phyloP scores from a whole-genome alignment of 2,329 filamentous ascomycete genomes.

The Monosporascus sp. region DNA sequence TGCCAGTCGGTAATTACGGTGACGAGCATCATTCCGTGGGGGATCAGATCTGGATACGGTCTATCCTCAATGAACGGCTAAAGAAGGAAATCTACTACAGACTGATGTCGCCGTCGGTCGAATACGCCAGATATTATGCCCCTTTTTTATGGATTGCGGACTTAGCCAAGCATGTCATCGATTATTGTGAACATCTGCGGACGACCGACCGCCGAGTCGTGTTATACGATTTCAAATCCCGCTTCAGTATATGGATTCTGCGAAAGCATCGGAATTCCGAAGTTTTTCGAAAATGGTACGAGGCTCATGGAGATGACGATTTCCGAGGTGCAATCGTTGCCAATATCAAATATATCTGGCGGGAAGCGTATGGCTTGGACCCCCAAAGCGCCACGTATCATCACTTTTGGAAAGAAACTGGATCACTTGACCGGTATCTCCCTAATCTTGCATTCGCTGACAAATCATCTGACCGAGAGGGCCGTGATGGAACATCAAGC shows the following conservation, averaged over 20 bases:
- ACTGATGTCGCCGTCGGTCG: constrained; percentile 47
- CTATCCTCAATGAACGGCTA: constrained; percentile 34
- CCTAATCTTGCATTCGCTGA: constrained; percentile 16
- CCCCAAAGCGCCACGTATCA: constrained; percentile 28
- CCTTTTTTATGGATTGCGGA: constrained; percentile 68
- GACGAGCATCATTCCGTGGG: constrained; percentile 38
- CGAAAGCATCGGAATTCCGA: constrained; percentile 35
- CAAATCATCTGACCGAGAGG: constrained; percentile 4
- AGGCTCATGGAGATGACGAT: constrained; percentile 44
- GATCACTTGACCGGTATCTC: constrained; percentile 30
- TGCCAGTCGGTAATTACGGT: constrained; percentile 65
- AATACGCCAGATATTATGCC: constrained; percentile 58
- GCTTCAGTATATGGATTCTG: constrained; percentile 55
- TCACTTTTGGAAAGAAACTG: constrained; percentile 50
- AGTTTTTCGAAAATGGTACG: constrained; percentile 51
- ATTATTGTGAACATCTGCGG: constrained; percentile 48
- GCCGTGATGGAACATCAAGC: neutral
- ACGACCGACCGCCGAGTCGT: constrained; percentile 32
- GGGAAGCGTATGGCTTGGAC: constrained; percentile 51
- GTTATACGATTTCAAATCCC: constrained; percentile 50
- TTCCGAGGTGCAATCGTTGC: constrained; percentile 58
- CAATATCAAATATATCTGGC: constrained; percentile 59
- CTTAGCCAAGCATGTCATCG: constrained; percentile 66
- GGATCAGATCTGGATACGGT: constrained; percentile 60
- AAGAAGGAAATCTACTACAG: constrained; percentile 56